Conservation (phyloP, 1,284 basidiomycete genomes). For the Megacollybia platyphylla region DNA sequence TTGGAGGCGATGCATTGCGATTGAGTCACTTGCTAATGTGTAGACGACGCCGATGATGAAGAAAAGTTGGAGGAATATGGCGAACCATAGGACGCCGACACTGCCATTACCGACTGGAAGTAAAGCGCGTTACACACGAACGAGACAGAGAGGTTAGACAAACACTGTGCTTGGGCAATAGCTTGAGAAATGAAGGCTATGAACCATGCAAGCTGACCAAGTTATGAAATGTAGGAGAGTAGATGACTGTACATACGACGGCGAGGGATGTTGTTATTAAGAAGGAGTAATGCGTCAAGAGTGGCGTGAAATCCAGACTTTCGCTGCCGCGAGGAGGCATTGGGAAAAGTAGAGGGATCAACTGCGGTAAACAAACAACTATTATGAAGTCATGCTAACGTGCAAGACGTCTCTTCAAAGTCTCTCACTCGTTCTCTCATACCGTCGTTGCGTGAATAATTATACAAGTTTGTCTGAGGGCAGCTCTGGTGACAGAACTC, state of each 20-base stretch:
- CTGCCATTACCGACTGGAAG: constrained; percentile 23
- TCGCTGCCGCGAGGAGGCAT: constrained; percentile 44
- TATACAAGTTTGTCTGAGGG: not conserved
- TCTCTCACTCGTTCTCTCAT: too few relatives aligned
- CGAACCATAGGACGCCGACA: constrained; percentile 82
- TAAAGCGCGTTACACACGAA: constrained; percentile 10
- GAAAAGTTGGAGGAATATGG: constrained; percentile 78
- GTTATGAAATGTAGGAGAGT: not conserved
- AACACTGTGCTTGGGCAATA: constrained; percentile 54
- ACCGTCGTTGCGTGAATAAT: too few relatives aligned
- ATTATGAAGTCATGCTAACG: too few relatives aligned
- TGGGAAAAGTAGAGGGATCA: constrained; percentile 1
- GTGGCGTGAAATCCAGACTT: constrained; percentile 70
- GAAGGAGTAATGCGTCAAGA: constrained; percentile 84
- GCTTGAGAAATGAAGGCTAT: constrained; percentile 82
- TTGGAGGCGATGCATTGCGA: constrained; percentile 79
- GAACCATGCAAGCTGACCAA: constrained; percentile 71
- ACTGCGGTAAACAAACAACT: not conserved
- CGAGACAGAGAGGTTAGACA: constrained; percentile 13
- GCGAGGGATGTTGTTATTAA: constrained; percentile 77
- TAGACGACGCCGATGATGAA: constrained; percentile 72
- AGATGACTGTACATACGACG: constrained; percentile 35
- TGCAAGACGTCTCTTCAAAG: too few relatives aligned
- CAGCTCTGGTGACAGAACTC: not conserved
- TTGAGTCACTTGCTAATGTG: constrained; percentile 75